These are phyloP conservation scores for Leccinum fuscescens DNA, from an alignment of 1,284 basidiomycete species.

Conservation along the genomic window DNA sequence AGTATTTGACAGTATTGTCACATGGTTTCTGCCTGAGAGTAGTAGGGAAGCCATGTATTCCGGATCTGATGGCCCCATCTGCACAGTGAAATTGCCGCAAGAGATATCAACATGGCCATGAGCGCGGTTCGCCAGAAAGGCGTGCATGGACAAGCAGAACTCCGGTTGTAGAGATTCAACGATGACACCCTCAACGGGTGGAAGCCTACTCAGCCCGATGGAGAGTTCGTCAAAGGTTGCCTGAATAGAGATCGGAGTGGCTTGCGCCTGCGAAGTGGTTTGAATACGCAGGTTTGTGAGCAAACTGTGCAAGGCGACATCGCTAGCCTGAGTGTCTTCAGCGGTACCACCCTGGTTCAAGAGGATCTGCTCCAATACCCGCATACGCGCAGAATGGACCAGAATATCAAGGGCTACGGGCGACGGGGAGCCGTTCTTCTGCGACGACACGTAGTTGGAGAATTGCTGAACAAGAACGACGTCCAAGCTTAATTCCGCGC, in stretches of 20 bases:
- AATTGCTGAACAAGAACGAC: conserved; percentile 39
- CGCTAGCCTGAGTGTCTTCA: conserved; percentile 11
- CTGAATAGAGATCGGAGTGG: neutral
- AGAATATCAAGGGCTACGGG: conserved; percentile 22
- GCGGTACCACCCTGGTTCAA: conserved; percentile 7
- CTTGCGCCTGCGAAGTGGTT: conserved; percentile 3
- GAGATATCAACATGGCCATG: conserved; percentile 27
- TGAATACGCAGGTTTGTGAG: conserved; percentile 21
- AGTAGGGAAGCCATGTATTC: conserved; percentile 42
- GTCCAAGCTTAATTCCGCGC: conserved; percentile 51
- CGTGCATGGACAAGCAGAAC: conserved; percentile 19
- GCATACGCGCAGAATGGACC: conserved; percentile 26
- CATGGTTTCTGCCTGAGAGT: conserved; percentile 33
- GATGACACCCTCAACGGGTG: neutral
- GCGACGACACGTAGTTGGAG: conserved; percentile 25
- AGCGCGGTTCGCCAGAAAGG: conserved; percentile 25
- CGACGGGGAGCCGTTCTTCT: conserved; percentile 2
- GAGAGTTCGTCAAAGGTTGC: conserved; percentile 21
- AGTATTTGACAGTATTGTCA: conserved; percentile 23
- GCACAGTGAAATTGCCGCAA: conserved; percentile 31
- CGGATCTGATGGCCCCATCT: conserved; percentile 46
- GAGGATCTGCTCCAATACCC: conserved; percentile 26
- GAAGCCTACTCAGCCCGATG: conserved; percentile 13
- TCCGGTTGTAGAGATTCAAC: conserved; percentile 17
- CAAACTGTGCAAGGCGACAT: conserved; percentile 21